phyloP scores from a whole-genome alignment of 352 stramenopile species.

The Globisporangium middletonii region DNA sequence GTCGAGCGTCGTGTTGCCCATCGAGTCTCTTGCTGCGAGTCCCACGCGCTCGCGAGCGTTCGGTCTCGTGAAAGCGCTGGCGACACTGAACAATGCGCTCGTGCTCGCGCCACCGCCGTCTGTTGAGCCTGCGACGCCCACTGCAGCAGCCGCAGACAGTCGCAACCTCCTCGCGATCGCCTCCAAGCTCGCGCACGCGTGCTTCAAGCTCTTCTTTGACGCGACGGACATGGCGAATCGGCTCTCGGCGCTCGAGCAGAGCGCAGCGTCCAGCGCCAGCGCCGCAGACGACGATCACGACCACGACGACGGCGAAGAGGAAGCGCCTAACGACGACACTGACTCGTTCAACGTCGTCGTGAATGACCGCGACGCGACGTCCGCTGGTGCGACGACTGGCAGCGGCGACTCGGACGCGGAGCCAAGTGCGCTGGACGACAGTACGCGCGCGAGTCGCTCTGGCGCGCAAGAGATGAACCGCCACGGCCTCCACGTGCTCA shows the following conservation, averaged over 20 bases:
- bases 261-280: constrained; percentile 4
- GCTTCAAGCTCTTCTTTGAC: constrained; percentile 61
- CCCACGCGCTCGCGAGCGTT: neutral
- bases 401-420: constrained; percentile 5
- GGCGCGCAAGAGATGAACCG: constrained; percentile 26
- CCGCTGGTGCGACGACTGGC: neutral
- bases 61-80: constrained; percentile 16
- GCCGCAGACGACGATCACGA: constrained; percentile 4
- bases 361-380: constrained; percentile 2
- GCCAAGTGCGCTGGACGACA: neutral
- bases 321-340: neutral
- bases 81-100: constrained; percentile 20
- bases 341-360: constrained; percentile 10
- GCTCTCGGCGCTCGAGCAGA: constrained; percentile 22
- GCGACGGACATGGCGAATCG: constrained; percentile 57
- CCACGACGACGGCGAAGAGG: neutral
- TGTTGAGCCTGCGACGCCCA: neutral
- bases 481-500: constrained; percentile 62
- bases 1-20: neutral
- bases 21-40: neutral
- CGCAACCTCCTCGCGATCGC: constrained; percentile 20
- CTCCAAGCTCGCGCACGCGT: constrained; percentile 32
- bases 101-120: constrained; percentile 3
- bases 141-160: neutral
- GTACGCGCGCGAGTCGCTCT: neutral